Evolutionary conservation across 129 eudicot species (phyloP).

Genomic region (Centrapalus pauciflorus): DNA sequence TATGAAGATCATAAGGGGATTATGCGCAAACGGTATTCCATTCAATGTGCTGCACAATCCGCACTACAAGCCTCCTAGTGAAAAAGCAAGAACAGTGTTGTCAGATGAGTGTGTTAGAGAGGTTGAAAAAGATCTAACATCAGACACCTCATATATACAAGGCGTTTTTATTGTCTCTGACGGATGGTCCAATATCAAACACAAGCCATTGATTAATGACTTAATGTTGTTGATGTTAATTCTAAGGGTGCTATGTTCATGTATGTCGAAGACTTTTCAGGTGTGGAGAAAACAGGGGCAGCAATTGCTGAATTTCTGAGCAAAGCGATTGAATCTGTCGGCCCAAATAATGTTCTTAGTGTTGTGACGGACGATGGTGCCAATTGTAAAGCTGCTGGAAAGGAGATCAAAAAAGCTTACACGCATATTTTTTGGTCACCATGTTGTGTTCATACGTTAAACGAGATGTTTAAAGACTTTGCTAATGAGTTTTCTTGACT

Average conservation of each 20-base stretch:
- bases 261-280: too few species aligned
- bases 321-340: not conserved
- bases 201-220: not conserved
- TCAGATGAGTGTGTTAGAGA: slow-evolving; percentile 2
- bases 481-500: not conserved
- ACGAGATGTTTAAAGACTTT: not conserved
- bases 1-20: not conserved
- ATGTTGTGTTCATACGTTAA: not conserved
- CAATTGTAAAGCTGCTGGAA: not conserved
- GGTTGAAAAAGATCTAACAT: not conserved
- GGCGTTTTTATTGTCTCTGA: not conserved
- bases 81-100: slow-evolving; percentile 5
- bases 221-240: not conserved
- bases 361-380: not conserved
- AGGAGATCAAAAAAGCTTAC: not conserved
- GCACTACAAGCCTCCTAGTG: not conserved
- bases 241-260: not conserved
- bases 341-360: not conserved
- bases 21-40: not conserved
- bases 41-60: slow-evolving; percentile 14
- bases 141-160: not conserved
- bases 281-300: not conserved
- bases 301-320: not conserved
- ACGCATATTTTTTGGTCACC: not conserved
- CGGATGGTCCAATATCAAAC: not conserved